Evolutionary conservation across 2,329 filamentous ascomycete species (phyloP), one percentile per base, ranked within the genome.

Genomic region (Colletotrichum incanum): DNA sequence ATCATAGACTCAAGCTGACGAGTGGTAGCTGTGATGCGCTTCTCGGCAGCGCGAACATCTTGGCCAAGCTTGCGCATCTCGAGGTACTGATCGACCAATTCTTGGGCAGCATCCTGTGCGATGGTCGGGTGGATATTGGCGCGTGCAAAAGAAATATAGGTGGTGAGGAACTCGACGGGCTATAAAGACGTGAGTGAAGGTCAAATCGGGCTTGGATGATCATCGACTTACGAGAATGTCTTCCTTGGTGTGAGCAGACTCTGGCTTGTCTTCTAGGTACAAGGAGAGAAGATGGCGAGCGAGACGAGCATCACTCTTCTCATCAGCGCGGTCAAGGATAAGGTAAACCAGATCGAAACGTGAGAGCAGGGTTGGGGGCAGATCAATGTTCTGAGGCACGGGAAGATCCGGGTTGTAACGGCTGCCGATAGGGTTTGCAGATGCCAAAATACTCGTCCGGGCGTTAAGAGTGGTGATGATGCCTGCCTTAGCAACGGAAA

Each of bases 1-100:
- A 99, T 98, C 97, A 99, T 99, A 56, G 93, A 96, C 84, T 99
- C 97, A 7, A 99, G 88, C 83, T 99, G 96, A 80, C 96, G 91
- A 0, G 97, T 99, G 3, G 96, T 99, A 50, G 96, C 96, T 0
- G 96, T 99, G 84, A 99, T 99, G 76, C 96, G 94, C 82, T 97
- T 96, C 83, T 99, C 97, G 3, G 94, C 90, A 2, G 95, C 89
- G 60, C 96, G 94, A 45, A 96, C 92, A 77, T 95, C 93, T 76
- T 95, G 93, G 58, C 96, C 96, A 0, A 99, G 91, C 79, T 95
- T 94, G 75, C 96, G 95, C 94, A 99, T 98, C 73, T 93, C 93
- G 56, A 98, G 93, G 80, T 99, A 99, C 39, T 94, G 90, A 52
- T 93, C 89, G 1, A 97, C 93, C 4, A 99, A 91, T 62, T 95